These are phyloP conservation scores for Martensiomyces pterosporus DNA, from an alignment of 192 early-diverging fungal species.

Conservation along the genomic window DNA sequence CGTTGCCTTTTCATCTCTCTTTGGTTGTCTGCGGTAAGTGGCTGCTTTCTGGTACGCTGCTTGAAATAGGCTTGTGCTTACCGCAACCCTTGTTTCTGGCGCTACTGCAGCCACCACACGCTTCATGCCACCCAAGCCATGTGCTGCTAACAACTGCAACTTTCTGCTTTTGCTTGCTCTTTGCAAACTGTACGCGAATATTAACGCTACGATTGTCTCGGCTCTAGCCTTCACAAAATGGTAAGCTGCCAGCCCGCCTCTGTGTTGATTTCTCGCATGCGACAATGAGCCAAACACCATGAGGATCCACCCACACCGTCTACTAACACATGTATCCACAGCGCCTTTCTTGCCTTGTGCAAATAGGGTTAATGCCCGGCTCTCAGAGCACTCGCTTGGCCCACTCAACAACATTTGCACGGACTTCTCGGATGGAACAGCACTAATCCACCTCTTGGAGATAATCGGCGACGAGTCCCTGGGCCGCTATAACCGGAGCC, in stretches of 20 bases:
- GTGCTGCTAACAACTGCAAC: background rate
- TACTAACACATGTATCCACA: background rate
- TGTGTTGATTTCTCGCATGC: no score
- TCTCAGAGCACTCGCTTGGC: conserved; percentile 51
- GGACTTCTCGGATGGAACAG: conserved; percentile 64
- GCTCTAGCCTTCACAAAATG: conserved; percentile 77
- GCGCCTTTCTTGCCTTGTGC: background rate
- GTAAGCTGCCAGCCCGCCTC: conserved; percentile 38
- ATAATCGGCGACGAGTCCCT: conserved; percentile 90
- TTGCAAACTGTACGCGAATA: no score
- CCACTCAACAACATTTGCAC: conserved; percentile 52
- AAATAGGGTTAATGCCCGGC: conserved; percentile 79
- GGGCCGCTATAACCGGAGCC: conserved; percentile 82
- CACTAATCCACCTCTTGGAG: conserved; percentile 75
- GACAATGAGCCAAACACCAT: no score
- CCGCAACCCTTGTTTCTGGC: no score
- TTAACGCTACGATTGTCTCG: background rate
- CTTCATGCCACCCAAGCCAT: no score
- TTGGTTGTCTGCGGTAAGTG: background rate
- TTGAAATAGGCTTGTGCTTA: no score
- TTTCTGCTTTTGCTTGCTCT: background rate
- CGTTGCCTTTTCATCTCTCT: background rate
- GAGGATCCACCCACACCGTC: no score
- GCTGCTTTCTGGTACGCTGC: no score
- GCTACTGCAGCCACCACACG: no score